phyloP scores from a whole-genome alignment of 768 basidiomycete genomes.

The Hortiboletus flavorubellus region DNA sequence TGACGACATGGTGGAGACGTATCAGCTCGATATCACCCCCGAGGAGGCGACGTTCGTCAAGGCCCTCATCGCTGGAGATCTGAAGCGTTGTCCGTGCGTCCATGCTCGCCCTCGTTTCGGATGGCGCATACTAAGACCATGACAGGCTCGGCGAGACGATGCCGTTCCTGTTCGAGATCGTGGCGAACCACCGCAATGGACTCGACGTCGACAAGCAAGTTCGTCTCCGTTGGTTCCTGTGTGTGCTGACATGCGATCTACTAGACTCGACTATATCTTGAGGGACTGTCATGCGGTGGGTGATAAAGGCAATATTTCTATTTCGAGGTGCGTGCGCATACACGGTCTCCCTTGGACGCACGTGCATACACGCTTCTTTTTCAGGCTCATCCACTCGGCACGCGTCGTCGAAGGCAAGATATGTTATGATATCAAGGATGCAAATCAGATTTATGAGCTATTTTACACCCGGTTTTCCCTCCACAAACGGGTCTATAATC shows the following conservation, averaged over 20 bases:
- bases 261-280: slow-evolving; percentile 78
- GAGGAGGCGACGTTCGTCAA: slow-evolving; percentile 64
- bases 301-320: slow-evolving; percentile 50
- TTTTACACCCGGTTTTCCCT: slow-evolving; percentile 72
- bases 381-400: slow-evolving; percentile 68
- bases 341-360: neutral
- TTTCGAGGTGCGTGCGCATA: slow-evolving; percentile 38
- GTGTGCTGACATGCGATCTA: neutral
- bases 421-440: slow-evolving; percentile 80
- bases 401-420: slow-evolving; percentile 73
- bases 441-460: slow-evolving; percentile 70
- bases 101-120: neutral
- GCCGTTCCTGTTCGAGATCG: slow-evolving; percentile 77
- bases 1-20: slow-evolving; percentile 58
- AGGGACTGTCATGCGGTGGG: slow-evolving; percentile 74
- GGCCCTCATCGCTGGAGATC: slow-evolving; percentile 72
- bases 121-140: neutral
- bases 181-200: slow-evolving; percentile 78
- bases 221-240: neutral
- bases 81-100: slow-evolving; percentile 48
- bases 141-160: slow-evolving; percentile 47
- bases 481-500: slow-evolving; percentile 82
- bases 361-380: neutral
- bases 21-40: slow-evolving; percentile 45
- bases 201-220: slow-evolving; percentile 82